Conservation (phyloP, 1,284 basidiomycete species). For the Tilletia caries region DNA sequence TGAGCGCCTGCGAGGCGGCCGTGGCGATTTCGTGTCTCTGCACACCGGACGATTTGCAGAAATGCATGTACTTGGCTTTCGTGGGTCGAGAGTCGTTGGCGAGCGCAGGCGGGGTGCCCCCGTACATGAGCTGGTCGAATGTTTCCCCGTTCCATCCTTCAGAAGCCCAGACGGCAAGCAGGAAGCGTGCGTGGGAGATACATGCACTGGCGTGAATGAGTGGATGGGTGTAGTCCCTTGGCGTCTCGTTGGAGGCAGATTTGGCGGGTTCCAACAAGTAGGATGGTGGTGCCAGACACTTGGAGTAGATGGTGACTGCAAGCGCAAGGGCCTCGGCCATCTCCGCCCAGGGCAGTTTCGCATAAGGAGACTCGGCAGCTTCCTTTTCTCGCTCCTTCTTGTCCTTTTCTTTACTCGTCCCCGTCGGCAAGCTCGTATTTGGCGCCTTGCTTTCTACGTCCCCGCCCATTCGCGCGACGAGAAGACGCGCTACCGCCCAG, state of each 20-base stretch:
- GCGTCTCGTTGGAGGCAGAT: constrained; percentile 46
- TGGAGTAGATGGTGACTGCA: constrained; percentile 46
- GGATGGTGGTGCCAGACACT: constrained; percentile 48
- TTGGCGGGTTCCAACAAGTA: constrained; percentile 35
- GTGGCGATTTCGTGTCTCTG: constrained; percentile 44
- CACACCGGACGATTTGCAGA: constrained; percentile 37
- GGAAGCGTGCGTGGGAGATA: constrained; percentile 45
- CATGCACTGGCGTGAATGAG: constrained; percentile 46
- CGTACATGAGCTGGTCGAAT: constrained; percentile 51
- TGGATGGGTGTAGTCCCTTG: constrained; percentile 51
- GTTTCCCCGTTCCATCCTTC: constrained; percentile 51
- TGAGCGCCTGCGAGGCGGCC: constrained; percentile 37
- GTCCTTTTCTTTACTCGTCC: constrained; percentile 33
- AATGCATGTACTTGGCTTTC: constrained; percentile 29
- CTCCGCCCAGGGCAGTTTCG: constrained; percentile 39
- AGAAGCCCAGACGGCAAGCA: constrained; percentile 48
- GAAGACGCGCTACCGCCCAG: constrained; percentile 44
- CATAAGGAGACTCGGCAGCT: constrained; percentile 26
- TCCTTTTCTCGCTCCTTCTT: constrained; percentile 39
- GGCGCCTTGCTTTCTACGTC: constrained; percentile 37
- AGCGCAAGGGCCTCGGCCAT: constrained; percentile 49
- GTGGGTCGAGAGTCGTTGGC: constrained; percentile 34
- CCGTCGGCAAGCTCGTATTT: constrained; percentile 13
- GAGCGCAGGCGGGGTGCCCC: constrained; percentile 46
- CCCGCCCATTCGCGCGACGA: constrained; percentile 45